These are phyloP conservation scores for Nitzschia putrida DNA, from an alignment of 108 stramenopile species.

Conservation along the genomic window DNA sequence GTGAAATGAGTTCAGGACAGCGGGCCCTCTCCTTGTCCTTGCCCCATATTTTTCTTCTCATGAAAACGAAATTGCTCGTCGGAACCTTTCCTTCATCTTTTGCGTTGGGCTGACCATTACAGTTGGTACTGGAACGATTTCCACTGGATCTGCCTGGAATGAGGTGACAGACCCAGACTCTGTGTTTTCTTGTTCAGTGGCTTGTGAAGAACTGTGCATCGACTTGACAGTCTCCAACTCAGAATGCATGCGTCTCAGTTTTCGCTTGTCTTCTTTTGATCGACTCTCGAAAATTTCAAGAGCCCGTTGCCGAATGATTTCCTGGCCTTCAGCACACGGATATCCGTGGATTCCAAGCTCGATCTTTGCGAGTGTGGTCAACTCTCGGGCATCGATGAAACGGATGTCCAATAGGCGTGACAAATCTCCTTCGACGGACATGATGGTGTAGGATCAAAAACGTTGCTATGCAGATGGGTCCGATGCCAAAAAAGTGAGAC, in stretches of 20 bases:
- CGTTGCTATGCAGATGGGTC: too few relatives aligned
- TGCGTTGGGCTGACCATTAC: too few relatives aligned
- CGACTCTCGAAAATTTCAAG: not conserved
- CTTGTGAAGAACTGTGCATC: not conserved
- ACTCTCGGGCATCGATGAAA: slow-evolving; percentile 15
- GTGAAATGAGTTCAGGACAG: too few relatives aligned
- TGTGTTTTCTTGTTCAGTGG: too few relatives aligned
- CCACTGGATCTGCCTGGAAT: too few relatives aligned
- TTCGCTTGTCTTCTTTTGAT: slow-evolving; percentile 2
- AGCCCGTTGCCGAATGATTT: not conserved
- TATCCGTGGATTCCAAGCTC: slow-evolving; percentile 14
- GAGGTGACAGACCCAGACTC: too few relatives aligned
- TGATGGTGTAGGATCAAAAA: not conserved
- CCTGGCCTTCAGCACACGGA: not conserved
- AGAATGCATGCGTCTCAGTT: not conserved
- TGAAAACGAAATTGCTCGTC: too few relatives aligned
- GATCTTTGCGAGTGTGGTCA: slow-evolving; percentile 6
- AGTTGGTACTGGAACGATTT: too few relatives aligned
- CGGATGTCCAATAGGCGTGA: slow-evolving; percentile 12
- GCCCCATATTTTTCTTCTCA: too few relatives aligned
- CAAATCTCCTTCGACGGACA: slow-evolving; percentile 14
- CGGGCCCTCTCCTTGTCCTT: too few relatives aligned
- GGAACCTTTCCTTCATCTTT: too few relatives aligned
- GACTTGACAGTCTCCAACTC: slow-evolving; percentile 5
- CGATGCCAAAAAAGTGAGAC: too few relatives aligned